Evolutionary conservation across 2,329 filamentous ascomycete genomes (phyloP).

Genomic region (Venturia aucupariae): DNA sequence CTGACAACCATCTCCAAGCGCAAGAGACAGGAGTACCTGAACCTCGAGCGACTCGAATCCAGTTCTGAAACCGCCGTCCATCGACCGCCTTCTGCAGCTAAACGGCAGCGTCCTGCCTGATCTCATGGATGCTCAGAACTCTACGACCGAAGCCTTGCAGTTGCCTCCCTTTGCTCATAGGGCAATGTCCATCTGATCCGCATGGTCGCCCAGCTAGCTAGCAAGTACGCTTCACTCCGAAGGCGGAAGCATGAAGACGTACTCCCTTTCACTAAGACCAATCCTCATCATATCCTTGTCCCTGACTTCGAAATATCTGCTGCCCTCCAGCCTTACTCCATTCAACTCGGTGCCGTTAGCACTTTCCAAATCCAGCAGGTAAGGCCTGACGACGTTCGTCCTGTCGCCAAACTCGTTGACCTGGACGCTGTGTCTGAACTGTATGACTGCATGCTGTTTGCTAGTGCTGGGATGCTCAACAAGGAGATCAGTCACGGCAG

Average conservation of each 20-base stretch:
- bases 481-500: slow-evolving; percentile 68
- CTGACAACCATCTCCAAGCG: too few species aligned
- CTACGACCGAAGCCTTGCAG: neutral
- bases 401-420: slow-evolving; percentile 35
- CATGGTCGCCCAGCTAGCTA: neutral
- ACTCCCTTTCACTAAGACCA: slow-evolving; percentile 81
- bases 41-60: neutral
- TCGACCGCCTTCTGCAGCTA: neutral
- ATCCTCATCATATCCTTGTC: slow-evolving; percentile 87
- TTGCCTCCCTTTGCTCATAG: neutral
- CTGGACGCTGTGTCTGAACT: slow-evolving; percentile 66
- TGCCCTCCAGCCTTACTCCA: slow-evolving; percentile 59
- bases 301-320: slow-evolving; percentile 75
- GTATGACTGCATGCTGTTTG: slow-evolving; percentile 91
- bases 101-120: neutral
- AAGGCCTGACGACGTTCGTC: slow-evolving; percentile 50
- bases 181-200: neutral
- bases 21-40: too few species aligned
- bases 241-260: slow-evolving; percentile 77
- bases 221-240: slow-evolving; percentile 2
- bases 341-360: slow-evolving; percentile 86
- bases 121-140: neutral
- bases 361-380: slow-evolving; percentile 87
- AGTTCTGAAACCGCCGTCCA: neutral
- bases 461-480: slow-evolving; percentile 88